Evolutionary conservation across 805 yeast genomes (phyloP), one percentile per base, ranked within the genome.

Genomic region (Candida vaughaniae): DNA sequence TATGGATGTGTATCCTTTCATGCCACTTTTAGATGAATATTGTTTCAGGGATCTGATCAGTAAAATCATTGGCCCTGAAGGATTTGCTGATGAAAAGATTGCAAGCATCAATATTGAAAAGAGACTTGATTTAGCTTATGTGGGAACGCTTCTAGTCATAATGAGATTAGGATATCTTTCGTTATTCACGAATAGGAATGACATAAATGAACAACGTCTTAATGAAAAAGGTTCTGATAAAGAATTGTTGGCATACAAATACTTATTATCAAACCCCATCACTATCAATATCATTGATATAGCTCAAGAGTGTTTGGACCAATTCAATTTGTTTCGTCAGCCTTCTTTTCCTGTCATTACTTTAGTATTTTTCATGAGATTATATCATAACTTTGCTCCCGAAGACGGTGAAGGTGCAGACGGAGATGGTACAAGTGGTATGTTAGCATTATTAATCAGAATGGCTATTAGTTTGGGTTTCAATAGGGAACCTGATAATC

Each of bases 231-330:
- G 53, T 39, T 55, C 51, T 16, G 53, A 48, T 7, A 50, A 30
- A 2, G 56, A 42, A 14, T 54, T 44, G 1, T 64, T 54, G 36
- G 51, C 48, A 38, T 46, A 56, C 52, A 48, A 61, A 42, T 75
- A 64, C 47, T 55, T 80, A 12, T 46, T 75, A 35, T 48, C 56
- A 1, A 60, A 72, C 39, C 80, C 80, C 3, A 63, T 78, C 15
- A 67, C 69, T 12, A 55, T 65, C 26, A 69, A 69, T 16, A 62
- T 59, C 11, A 62, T 75, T 22, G 69, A 61, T 37, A 71, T 71
- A 18, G 81, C 84, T 0, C 75, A 75, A 41, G 53, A 66, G 43
- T 79, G 85, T 47, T 52, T 80, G 31, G 71, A 73, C 40, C 80
- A 75, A 44, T 79, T 79, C 54, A 72, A 71, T 31, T 40, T 78